Conservation (phyloP, 352 stramenopile genomes). For the Pythium apleroticum region DNA sequence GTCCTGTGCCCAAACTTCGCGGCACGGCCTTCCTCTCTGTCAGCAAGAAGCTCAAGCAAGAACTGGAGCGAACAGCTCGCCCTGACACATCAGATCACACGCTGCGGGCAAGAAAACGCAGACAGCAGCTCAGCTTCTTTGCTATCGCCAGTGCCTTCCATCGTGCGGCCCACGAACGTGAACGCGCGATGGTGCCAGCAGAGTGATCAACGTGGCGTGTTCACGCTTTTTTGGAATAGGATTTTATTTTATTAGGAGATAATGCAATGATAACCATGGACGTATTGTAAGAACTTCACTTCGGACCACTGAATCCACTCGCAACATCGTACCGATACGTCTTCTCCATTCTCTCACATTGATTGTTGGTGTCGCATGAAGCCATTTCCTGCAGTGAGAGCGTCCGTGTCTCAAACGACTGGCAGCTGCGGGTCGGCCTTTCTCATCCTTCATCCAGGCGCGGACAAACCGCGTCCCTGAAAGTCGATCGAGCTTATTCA, state of each 20-base stretch:
- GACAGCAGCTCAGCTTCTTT: conserved; percentile 78
- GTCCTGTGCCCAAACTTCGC: conserved; percentile 35
- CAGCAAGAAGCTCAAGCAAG: conserved; percentile 70
- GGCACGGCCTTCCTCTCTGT: conserved; percentile 61
- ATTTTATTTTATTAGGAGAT: conserved; percentile 9
- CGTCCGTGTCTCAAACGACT: neutral
- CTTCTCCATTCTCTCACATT: neutral
- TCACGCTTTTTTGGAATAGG: neutral
- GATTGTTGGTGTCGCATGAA: neutral
- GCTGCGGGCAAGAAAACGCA: conserved; percentile 48
- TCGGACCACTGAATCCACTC: neutral
- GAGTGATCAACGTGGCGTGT: conserved; percentile 20
- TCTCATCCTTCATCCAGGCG: neutral
- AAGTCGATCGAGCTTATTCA: neutral
- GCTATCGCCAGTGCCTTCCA: conserved; percentile 82
- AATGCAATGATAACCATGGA: neutral
- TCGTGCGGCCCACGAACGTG: conserved; percentile 65
- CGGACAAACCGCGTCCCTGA: neutral
- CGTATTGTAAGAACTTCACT: conserved; percentile 2
- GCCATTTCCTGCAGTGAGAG: neutral
- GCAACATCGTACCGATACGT: neutral
- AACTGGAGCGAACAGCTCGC: conserved; percentile 52
- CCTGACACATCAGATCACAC: conserved; percentile 45
- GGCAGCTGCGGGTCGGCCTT: neutral
- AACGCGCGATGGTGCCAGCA: conserved; percentile 31